These are phyloP conservation scores for Phialophora expanda DNA, from an alignment of 2,329 filamentous ascomycete genomes.

Conservation along the genomic window DNA sequence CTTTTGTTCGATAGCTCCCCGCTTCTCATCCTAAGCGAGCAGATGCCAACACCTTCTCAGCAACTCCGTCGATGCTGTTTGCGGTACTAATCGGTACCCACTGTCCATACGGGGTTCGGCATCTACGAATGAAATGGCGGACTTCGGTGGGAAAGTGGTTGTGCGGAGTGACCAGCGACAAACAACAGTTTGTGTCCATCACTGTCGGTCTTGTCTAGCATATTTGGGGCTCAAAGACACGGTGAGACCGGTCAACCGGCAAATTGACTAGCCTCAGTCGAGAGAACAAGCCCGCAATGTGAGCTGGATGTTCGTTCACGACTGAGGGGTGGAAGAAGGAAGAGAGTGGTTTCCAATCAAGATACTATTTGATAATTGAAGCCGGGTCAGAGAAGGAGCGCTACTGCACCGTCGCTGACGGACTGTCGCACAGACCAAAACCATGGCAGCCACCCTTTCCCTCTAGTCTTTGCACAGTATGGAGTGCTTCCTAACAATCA, in stretches of 20 bases:
- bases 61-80: not conserved
- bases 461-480: not conserved
- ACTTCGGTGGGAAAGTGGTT: not conserved
- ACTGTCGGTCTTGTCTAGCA: not conserved
- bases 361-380: not conserved
- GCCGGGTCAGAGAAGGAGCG: not conserved
- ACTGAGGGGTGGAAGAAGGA: not conserved
- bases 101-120: not conserved
- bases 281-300: not conserved
- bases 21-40: not conserved
- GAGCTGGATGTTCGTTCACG: not conserved
- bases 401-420: not conserved
- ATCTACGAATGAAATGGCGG: not conserved
- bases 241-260: not conserved
- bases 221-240: not conserved
- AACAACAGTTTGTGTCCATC: not conserved
- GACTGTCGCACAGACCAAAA: conserved; percentile 1
- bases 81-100: not conserved
- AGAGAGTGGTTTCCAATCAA: not conserved
- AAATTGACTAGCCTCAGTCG: not conserved
- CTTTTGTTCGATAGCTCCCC: conserved; percentile 17
- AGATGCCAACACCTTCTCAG: not conserved
- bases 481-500: not conserved
- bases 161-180: not conserved
- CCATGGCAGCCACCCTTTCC: not conserved